Conservation (phyloP, 257 asterid species). For the Salvia hispanica region DNA sequence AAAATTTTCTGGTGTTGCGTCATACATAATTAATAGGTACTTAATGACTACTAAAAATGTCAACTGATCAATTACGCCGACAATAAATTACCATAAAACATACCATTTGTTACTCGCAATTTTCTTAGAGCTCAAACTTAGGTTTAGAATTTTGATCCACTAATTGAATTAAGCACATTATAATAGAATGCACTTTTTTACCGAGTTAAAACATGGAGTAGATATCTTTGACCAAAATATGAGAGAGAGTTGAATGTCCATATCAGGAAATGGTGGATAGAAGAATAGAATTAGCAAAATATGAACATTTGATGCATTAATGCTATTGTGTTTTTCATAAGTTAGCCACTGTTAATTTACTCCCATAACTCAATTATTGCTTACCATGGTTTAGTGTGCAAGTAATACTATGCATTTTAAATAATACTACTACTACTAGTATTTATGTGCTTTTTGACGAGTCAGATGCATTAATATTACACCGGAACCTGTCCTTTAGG, state of each 20-base stretch:
- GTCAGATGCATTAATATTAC: too few species aligned
- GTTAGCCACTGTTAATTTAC: too few species aligned
- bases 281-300: slow-evolving; percentile 9
- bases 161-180: not conserved
- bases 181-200: not conserved
- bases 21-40: slow-evolving; percentile 28
- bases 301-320: slow-evolving; percentile 24
- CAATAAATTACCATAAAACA: slow-evolving; percentile 37
- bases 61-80: slow-evolving; percentile 40
- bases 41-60: slow-evolving; percentile 32
- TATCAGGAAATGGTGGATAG: slow-evolving; percentile 11
- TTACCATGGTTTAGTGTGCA: too few species aligned
- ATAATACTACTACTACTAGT: too few species aligned
- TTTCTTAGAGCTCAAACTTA: slow-evolving; percentile 18
- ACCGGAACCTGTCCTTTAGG: too few species aligned
- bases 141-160: slow-evolving; percentile 26
- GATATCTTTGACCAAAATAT: not conserved
- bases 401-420: too few species aligned
- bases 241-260: not conserved
- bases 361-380: too few species aligned
- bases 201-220: not conserved
- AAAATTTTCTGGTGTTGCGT: slow-evolving; percentile 40
- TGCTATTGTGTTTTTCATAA: not conserved
- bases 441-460: too few species aligned
- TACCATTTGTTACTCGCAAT: slow-evolving; percentile 2